A percentile compares a stretch with the other conserved stretches of the same genome.
These are phyloP conservation scores for Botrytis medusae DNA, from an alignment of 2,329 filamentous ascomycete genomes.

Conservation along the genomic window DNA sequence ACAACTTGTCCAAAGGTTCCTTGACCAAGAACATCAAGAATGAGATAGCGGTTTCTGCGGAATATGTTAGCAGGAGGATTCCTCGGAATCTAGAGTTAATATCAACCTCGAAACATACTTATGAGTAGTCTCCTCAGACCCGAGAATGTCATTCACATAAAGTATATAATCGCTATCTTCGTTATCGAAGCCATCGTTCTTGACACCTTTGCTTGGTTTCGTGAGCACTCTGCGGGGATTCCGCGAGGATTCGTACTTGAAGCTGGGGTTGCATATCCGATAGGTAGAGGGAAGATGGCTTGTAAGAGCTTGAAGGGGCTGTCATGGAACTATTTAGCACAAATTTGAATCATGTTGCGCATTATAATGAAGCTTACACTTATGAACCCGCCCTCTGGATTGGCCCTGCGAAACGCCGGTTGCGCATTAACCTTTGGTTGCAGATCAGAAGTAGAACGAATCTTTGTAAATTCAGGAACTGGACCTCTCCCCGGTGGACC, in stretches of 20 bases:
- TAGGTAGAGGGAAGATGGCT: slow-evolving; percentile 92
- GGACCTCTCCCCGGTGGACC: slow-evolving; percentile 58
- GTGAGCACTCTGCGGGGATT: slow-evolving; percentile 95
- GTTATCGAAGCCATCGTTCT: slow-evolving; percentile 98
- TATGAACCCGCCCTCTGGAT: slow-evolving; percentile 96
- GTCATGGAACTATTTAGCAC: slow-evolving; percentile 34
- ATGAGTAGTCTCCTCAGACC: slow-evolving; percentile 95
- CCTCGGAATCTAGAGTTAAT: slow-evolving; percentile 23
- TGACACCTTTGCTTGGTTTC: slow-evolving; percentile 96
- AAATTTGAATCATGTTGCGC: neutral
- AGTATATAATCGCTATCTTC: slow-evolving; percentile 99
- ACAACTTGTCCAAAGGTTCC: slow-evolving; percentile 98
- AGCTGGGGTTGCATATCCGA: slow-evolving; percentile 94
- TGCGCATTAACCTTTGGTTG: slow-evolving; percentile 82
- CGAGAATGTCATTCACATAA: slow-evolving; percentile 97
- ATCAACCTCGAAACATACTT: slow-evolving; percentile 61
- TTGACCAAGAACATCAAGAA: slow-evolving; percentile 93
- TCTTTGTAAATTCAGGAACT: slow-evolving; percentile 84
- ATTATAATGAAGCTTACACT: slow-evolving; percentile 62
- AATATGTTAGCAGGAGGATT: slow-evolving; percentile 36
- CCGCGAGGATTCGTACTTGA: slow-evolving; percentile 97
- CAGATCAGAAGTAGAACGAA: slow-evolving; percentile 71
- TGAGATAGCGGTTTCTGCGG: slow-evolving; percentile 84
- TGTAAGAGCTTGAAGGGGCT: slow-evolving; percentile 95
- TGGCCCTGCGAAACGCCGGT: slow-evolving; percentile 86